Percentiles rank a stretch among this genome's conserved stretches.
Evolutionary conservation across 2,329 filamentous ascomycete genomes (phyloP).

Genomic region (Pseudogymnoascus pannorum): DNA sequence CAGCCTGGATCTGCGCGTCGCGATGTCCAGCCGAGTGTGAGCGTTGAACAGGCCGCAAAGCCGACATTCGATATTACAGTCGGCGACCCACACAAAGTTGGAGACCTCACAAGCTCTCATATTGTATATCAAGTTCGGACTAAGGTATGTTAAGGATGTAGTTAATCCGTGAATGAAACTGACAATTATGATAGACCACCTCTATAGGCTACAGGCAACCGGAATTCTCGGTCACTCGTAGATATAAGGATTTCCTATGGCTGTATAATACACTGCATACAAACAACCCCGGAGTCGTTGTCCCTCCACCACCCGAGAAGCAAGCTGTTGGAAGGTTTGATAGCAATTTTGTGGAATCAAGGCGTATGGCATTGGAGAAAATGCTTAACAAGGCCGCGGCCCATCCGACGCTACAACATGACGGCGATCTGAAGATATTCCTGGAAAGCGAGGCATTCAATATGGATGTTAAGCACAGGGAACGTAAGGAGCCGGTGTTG

Average conservation of each 20-base stretch:
- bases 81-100: conserved; percentile 95
- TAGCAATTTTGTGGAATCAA: conserved; percentile 89
- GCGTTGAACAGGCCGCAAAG: conserved; percentile 87
- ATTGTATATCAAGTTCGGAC: conserved; percentile 96
- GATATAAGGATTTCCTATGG: conserved; percentile 97
- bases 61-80: conserved; percentile 86
- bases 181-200: conserved; percentile 56
- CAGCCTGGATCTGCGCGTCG: conserved; percentile 44
- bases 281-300: conserved; percentile 90
- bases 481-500: conserved; percentile 77
- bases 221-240: conserved; percentile 86
- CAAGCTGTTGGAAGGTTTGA: conserved; percentile 95
- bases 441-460: conserved; percentile 95
- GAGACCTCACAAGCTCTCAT: conserved; percentile 91
- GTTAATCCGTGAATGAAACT: conserved; percentile 14
- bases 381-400: conserved; percentile 96
- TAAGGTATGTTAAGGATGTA: conserved; percentile 51
- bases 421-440: conserved; percentile 91
- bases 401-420: conserved; percentile 85
- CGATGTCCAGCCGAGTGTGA: conserved; percentile 68
- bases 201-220: conserved; percentile 92
- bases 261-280: conserved; percentile 90
- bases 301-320: conserved; percentile 94
- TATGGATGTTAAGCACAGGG: conserved; percentile 95
- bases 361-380: conserved; percentile 84